These are phyloP conservation scores for Thinopyrum elongatum DNA, from an alignment of 176 grass and related monocot species.

Conservation along the genomic window DNA sequence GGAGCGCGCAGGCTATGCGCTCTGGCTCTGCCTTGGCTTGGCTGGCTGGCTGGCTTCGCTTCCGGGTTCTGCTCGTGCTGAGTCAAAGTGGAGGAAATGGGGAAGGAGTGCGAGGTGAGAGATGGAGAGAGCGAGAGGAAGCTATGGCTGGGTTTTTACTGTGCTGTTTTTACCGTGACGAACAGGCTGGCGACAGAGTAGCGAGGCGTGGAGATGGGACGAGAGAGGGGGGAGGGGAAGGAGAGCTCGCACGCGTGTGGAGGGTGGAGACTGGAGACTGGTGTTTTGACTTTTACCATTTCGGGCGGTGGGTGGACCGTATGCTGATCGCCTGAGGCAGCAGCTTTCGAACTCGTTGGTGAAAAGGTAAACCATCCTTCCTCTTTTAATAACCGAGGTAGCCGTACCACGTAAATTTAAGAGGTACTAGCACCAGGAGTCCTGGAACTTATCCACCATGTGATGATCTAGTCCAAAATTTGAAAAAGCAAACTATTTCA, in stretches of 20 bases:
- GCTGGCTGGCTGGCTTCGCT: not conserved
- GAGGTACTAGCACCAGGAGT: no score
- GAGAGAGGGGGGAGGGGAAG: no score
- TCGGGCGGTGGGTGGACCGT: not conserved
- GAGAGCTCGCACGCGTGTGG: not conserved
- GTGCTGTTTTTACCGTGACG: not conserved
- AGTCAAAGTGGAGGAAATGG: not conserved
- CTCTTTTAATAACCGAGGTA: not conserved
- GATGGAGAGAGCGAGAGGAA: not conserved
- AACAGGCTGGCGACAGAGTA: not conserved
- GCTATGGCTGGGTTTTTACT: not conserved
- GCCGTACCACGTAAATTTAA: not conserved
- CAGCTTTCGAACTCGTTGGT: not conserved
- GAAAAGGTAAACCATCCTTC: not conserved
- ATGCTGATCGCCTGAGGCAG: not conserved
- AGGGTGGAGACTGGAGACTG: not conserved
- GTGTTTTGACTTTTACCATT: conserved; percentile 48
- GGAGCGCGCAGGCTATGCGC: not conserved
- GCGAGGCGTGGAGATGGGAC: no score
- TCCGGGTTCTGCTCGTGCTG: not conserved
- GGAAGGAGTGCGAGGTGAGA: not conserved
- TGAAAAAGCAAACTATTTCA: no score
- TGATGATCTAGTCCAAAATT: no score
- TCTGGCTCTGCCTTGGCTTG: not conserved
- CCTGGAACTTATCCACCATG: no score